Evolutionary conservation across 73 alveolate species (phyloP).

Genomic region (Durusdinium trenchii): DNA sequence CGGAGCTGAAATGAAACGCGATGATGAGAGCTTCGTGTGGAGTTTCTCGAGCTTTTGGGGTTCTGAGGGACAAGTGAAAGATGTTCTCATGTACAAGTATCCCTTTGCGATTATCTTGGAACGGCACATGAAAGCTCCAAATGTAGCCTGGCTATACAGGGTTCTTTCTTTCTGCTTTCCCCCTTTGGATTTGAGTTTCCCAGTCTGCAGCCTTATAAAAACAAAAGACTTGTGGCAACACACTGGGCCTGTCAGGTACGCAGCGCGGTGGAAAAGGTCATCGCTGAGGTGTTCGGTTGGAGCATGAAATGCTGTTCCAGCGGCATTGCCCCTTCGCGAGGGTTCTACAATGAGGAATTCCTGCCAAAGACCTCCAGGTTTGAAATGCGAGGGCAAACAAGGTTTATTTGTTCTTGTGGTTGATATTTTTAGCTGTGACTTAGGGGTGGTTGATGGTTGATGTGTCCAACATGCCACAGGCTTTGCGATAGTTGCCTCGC

Average conservation of each 20-base stretch:
- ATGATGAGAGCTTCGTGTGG: background rate
- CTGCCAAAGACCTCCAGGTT: background rate
- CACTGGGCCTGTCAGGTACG: background rate
- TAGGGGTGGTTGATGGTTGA: background rate
- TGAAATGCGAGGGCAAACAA: background rate
- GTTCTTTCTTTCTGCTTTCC: too few species aligned
- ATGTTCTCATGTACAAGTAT: background rate
- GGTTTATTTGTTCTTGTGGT: too few species aligned
- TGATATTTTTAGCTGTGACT: background rate
- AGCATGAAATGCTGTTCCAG: background rate
- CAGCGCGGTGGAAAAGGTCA: background rate
- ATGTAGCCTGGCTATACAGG: too few species aligned
- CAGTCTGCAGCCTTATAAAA: too few species aligned
- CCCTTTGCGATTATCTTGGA: background rate
- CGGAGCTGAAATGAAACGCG: slow-evolving; percentile 13
- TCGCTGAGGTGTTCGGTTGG: background rate
- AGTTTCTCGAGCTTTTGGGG: background rate
- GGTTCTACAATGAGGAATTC: background rate
- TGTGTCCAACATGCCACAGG: too few species aligned
- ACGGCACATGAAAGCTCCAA: background rate
- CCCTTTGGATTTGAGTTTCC: too few species aligned
- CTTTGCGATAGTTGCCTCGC: slow-evolving; percentile 33
- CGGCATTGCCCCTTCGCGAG: background rate
- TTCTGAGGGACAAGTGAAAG: background rate
- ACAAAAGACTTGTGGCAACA: too few species aligned